A percentile compares a stretch with the other conserved stretches of the same genome.
These are phyloP conservation scores for Symbiodinium pilosum DNA, from an alignment of 73 alveolate genomes.

Conservation along the genomic window DNA sequence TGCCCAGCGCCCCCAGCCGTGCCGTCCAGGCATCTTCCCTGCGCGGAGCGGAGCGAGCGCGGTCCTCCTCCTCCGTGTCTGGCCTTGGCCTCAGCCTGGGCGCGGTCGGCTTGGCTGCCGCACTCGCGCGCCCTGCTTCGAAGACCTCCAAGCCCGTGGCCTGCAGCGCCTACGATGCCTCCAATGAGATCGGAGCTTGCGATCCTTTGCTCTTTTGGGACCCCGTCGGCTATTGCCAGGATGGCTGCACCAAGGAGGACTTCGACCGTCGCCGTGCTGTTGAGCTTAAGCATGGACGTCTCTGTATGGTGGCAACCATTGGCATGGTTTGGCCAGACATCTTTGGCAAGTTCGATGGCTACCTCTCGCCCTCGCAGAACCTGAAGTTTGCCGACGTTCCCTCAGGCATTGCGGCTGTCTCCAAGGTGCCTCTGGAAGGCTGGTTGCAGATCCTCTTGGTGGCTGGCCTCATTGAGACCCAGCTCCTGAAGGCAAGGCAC, in stretches of 20 bases:
- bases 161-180: background rate
- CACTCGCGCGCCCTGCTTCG: background rate
- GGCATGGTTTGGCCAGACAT: conserved; percentile 94
- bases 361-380: conserved; percentile 84
- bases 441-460: conserved; percentile 88
- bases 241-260: conserved; percentile 42
- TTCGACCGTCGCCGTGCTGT: conserved; percentile 37
- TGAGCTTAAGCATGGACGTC: conserved; percentile 38
- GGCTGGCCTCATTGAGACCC: conserved; percentile 94
- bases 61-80: background rate
- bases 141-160: background rate
- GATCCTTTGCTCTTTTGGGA: conserved; percentile 94
- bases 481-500: conserved; percentile 71
- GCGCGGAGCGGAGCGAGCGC: background rate
- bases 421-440: conserved; percentile 93
- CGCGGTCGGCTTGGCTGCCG: background rate
- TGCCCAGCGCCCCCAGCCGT: background rate
- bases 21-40: background rate
- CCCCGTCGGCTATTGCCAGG: conserved; percentile 52
- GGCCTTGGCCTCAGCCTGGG: background rate
- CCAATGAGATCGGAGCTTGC: conserved; percentile 93
- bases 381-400: conserved; percentile 92
- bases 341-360: conserved; percentile 94
- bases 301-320: conserved; percentile 85
- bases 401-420: conserved; percentile 70